Evolutionary conservation across 805 yeast species (phyloP), one percentile per base, ranked within the genome.

Genomic region (Kuraishia ogatae): DNA sequence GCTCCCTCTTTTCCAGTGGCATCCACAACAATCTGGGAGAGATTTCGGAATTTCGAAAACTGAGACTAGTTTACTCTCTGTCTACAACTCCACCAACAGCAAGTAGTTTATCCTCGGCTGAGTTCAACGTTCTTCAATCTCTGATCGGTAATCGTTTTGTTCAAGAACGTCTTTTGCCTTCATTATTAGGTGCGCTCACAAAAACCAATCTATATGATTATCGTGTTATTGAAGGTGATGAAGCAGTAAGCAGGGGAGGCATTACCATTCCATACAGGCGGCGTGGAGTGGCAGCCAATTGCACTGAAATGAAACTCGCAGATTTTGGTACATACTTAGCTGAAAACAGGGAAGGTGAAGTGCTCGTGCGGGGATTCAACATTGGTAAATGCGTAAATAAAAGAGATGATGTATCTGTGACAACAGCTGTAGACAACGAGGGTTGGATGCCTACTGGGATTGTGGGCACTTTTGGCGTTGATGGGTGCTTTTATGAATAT

Each of bases 401-500:
- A 24, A 22, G 21, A 15, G 26, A 35, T 2, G 13, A 15, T 35
- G 17, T 11, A 3, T 35, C 43, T 11, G 43, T 15, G 43, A 15
- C 43, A 35, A 13, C 43, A 10, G n/a, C 17, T 3, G n/a, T 35
- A 35, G 26, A 19, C 19, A 22, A 79, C 7, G 82, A 78, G 58
- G 78, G 80, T 21, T 84, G 77, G 68, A 70, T 75, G 69, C 67
- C 71, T 11, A 71, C 79, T 2, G 78, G 78, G 5, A 70, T 83
- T 0, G 62, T 59, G 39, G 91, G 89, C 0, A 72, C 73, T 43
- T 84, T 85, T 77, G 92, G 90, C 15, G 71, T 67, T 28, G 93
- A 87, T 66, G 92, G 92, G 1, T 85, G 92, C 63, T 75, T 87
- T 56, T 87, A 86, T 64, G 75, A 74, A 60, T 49, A 47, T 17